A percentile compares a stretch with the other conserved stretches of the same genome.
Conservation (phyloP, 805 yeast genomes). For the Maudiozyma serrabonitensis region DNA sequence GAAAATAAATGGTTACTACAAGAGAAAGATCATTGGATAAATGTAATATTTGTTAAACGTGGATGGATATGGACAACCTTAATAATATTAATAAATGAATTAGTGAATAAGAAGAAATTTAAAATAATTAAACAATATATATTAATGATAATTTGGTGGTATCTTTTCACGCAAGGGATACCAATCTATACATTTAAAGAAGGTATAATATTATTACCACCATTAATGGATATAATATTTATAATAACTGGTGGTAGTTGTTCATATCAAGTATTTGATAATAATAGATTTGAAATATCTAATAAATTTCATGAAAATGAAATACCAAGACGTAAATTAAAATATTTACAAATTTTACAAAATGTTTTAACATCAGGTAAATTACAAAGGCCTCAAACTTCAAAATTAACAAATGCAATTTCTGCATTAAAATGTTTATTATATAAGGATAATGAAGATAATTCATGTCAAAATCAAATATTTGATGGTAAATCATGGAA, state of each 20-base stretch:
- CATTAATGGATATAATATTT: constrained; percentile 83
- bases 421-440: too few relatives aligned
- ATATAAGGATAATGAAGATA: too few relatives aligned
- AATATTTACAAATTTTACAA: constrained; percentile 11
- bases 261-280: constrained; percentile 18
- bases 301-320: constrained; percentile 7
- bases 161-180: constrained; percentile 66
- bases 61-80: constrained; percentile 89
- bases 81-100: not conserved
- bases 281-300: not conserved
- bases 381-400: not conserved
- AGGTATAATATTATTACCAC: constrained; percentile 28
- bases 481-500: not conserved
- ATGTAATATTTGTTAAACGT: constrained; percentile 66
- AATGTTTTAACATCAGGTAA: not conserved
- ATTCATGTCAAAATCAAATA: too few relatives aligned
- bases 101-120: too few relatives aligned
- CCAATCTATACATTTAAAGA: constrained; percentile 25
- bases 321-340: constrained; percentile 8
- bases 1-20: not conserved
- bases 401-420: not conserved
- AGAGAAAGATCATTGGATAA: constrained; percentile 58
- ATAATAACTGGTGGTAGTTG: constrained; percentile 78
- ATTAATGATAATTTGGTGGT: constrained; percentile 69
- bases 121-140: not conserved